Conservation (phyloP, 148 eudicot genomes). For the Chenopodium suecicum region DNA sequence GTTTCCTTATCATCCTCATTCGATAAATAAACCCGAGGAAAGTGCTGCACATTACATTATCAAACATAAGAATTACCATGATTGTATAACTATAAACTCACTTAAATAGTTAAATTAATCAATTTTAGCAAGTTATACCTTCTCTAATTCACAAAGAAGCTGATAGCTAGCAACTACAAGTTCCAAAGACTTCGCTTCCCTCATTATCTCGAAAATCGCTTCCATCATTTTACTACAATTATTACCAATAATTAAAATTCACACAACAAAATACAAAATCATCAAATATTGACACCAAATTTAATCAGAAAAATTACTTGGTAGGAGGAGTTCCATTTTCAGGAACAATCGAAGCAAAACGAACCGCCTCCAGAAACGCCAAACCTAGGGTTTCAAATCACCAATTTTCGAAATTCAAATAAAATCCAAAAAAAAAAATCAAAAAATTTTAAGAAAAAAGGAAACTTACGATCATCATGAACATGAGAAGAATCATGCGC, state of each 20-base stretch:
- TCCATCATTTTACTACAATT: conserved; percentile 61
- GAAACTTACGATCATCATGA: conserved; percentile 45
- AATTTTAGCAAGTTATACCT: conserved; percentile 38
- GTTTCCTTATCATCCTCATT: conserved; percentile 29
- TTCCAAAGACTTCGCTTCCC: conserved; percentile 71
- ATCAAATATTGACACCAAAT: background rate
- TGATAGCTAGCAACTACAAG: conserved; percentile 65
- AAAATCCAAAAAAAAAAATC: background rate
- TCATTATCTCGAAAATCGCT: conserved; percentile 66
- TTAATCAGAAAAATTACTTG: conserved; percentile 27
- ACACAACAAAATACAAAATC: conserved; percentile 5
- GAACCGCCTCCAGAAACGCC: conserved; percentile 80
- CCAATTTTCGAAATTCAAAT: background rate
- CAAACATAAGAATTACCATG: background rate
- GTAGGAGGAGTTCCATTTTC: conserved; percentile 66
- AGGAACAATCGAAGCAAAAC: conserved; percentile 60
- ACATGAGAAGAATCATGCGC: conserved; percentile 41
- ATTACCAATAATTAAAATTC: conserved; percentile 15
- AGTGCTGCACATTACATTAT: conserved; percentile 42
- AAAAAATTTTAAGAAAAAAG: background rate
- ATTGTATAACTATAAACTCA: background rate
- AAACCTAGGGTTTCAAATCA: conserved; percentile 41
- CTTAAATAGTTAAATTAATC: background rate
- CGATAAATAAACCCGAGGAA: conserved; percentile 53
- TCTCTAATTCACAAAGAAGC: conserved; percentile 67